A percentile compares a stretch with the other conserved stretches of the same genome.
phyloP scores from a whole-genome alignment of 2,329 filamentous ascomycete species.

The Trichophyton rubrum region DNA sequence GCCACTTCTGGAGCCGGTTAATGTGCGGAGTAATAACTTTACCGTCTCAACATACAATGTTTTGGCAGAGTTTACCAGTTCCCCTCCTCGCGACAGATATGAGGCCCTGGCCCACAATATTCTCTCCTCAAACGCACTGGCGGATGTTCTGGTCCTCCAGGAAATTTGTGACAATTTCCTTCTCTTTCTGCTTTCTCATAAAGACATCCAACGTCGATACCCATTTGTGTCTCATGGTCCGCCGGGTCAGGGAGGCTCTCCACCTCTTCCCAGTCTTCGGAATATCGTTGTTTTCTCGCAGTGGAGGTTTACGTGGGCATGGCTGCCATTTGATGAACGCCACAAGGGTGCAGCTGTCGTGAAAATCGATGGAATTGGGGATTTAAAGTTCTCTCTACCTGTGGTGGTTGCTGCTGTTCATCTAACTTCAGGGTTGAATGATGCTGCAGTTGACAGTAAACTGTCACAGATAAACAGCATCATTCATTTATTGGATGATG shows the following conservation, averaged over 20 bases:
- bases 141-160: constrained; percentile 39
- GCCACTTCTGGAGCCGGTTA: constrained; percentile 6
- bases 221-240: constrained; percentile 47
- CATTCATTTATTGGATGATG: constrained; percentile 33
- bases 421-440: constrained; percentile 48
- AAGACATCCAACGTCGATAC: constrained; percentile 38
- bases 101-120: constrained; percentile 26
- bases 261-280: constrained; percentile 46
- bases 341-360: constrained; percentile 49
- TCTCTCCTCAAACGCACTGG: constrained; percentile 21
- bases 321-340: constrained; percentile 41
- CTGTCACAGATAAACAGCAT: constrained; percentile 44
- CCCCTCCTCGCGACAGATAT: constrained; percentile 26
- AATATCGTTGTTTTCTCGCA: constrained; percentile 51
- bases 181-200: constrained; percentile 39
- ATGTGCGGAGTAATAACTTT: constrained; percentile 13
- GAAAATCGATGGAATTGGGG: constrained; percentile 28
- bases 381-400: constrained; percentile 17
- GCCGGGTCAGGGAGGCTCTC: constrained; percentile 39
- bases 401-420: constrained; percentile 48
- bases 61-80: constrained; percentile 28
- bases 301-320: constrained; percentile 44
- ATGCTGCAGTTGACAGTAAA: constrained; percentile 46
- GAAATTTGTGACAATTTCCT: constrained; percentile 56
- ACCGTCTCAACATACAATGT: constrained; percentile 35